Conservation (phyloP, 345 rosid species). For the Viola odorata region DNA sequence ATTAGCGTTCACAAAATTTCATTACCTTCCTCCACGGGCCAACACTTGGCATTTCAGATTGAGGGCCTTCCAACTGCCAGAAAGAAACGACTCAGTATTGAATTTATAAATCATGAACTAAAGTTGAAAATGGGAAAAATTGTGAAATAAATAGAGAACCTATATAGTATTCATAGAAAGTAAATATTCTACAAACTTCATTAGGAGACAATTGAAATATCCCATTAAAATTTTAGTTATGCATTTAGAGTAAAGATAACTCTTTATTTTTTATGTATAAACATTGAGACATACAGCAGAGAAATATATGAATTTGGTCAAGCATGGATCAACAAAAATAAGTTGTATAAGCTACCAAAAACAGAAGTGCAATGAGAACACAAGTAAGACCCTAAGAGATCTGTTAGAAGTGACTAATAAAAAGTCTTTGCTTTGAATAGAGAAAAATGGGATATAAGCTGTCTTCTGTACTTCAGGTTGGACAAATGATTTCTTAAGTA, state of each 20-base stretch:
- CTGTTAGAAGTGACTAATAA: background rate
- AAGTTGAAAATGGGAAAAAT: background rate
- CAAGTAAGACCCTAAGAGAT: background rate
- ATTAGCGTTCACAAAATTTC: background rate
- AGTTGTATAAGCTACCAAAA: background rate
- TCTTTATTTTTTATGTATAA: background rate
- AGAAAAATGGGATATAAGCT: too few relatives aligned
- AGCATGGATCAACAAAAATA: background rate
- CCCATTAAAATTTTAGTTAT: too few relatives aligned
- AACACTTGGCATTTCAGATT: conserved; percentile 60
- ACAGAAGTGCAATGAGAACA: background rate
- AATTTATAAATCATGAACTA: background rate
- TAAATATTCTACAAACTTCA: too few relatives aligned
- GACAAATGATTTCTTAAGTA: too few relatives aligned
- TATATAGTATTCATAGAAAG: background rate
- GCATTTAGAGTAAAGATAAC: too few relatives aligned
- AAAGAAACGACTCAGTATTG: conserved; percentile 12
- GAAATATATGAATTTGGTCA: background rate
- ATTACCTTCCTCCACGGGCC: conserved; percentile 99
- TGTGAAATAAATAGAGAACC: background rate
- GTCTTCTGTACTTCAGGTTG: too few relatives aligned
- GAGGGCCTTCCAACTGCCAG: conserved; percentile 50
- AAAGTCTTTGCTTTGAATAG: too few relatives aligned
- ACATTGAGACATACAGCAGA: background rate
- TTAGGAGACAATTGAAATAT: too few relatives aligned